Base-by-base conservation (phyloP, 352 stramenopile species). In the Pythium biforme region DNA sequence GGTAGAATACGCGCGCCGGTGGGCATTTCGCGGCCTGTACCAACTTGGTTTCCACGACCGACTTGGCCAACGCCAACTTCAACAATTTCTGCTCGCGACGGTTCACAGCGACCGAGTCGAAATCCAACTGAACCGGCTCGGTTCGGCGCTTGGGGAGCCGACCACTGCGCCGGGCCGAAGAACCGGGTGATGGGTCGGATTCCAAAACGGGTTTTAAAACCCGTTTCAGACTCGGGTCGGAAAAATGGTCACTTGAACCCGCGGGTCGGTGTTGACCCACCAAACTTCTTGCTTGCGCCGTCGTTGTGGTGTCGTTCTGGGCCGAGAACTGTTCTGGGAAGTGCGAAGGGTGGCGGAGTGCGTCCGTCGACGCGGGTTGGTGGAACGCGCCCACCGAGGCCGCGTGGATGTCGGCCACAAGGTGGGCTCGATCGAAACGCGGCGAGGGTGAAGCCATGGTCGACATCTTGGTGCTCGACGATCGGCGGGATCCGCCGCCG, bases 1-100 rank as follows among this genome's bases (percentile, higher is more conserved):
- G 90, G 37, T 86, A 79, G 58, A 95, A 97, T 20, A 89, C 70
- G 11, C 68, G 73, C 17, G 72, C 81, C 12, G 50, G 49, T 3
- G 81, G 78, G 34, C 86, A 69, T 9, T 69, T 14, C 4, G 49
- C 41, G 9, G 70, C 45, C 1, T 73, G 59, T 20, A 60, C 45
- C 47, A 83, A 60, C 50, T 79, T 83, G 20, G 76, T 88, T 58
- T 89, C 77, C 27, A 85, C 63, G 0, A 86, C 56, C 12, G 77
- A 88, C 34, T 76, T 75, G 43, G 70, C 70, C 14, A 86, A 26
- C 0, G 77, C 79, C 69, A 89, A 69, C 73, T 86, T 88, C 69
- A 89, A 77, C 72, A 89, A 58, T 55, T 90, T 90, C 19, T 55
- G 51, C 33, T 86, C 73, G 3, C 64, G 73, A 3, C 54, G 59